Conservation (phyloP, 2,329 filamentous ascomycete species). For the Colletotrichum cuscutae region DNA sequence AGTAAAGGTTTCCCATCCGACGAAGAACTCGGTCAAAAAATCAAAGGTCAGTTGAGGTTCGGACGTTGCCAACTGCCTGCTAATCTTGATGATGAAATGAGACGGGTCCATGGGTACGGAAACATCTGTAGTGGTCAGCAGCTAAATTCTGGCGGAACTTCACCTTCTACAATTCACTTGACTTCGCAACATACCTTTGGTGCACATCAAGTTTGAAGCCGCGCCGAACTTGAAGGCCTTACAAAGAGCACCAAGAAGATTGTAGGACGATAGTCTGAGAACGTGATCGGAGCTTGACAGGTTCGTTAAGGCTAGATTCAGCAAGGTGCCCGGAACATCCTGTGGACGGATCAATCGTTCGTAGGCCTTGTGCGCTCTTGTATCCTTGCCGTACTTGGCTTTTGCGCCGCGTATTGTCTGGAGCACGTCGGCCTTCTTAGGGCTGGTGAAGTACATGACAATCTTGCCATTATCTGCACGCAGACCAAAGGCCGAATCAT, state of each 20-base stretch:
- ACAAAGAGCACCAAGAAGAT: constrained; percentile 73
- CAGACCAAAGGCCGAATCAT: constrained; percentile 74
- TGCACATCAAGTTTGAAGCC: constrained; percentile 69
- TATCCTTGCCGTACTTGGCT: constrained; percentile 72
- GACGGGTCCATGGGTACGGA: constrained; percentile 72
- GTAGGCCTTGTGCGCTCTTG: constrained; percentile 67
- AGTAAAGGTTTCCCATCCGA: constrained; percentile 76
- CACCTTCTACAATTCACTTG: not conserved
- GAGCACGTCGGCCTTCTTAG: constrained; percentile 71
- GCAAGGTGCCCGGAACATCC: constrained; percentile 75
- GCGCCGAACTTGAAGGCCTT: constrained; percentile 74
- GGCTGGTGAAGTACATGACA: constrained; percentile 77
- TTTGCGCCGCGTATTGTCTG: constrained; percentile 72
- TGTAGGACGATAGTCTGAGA: constrained; percentile 73
- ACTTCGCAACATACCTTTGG: constrained; percentile 59
- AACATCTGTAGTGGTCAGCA: constrained; percentile 57
- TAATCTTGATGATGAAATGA: constrained; percentile 73
- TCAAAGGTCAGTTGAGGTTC: constrained; percentile 76
- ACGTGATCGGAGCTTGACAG: constrained; percentile 70
- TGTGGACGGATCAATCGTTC: constrained; percentile 75
- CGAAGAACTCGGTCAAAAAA: constrained; percentile 79
- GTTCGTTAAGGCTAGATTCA: constrained; percentile 76
- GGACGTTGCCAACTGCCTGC: constrained; percentile 69
- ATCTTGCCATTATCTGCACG: constrained; percentile 76
- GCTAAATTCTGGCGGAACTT: not conserved